Evolutionary conservation across 164 flowering plant genomes (phyloP), one percentile per base, ranked within the genome.

Genomic region (Tetracentron sinense): DNA sequence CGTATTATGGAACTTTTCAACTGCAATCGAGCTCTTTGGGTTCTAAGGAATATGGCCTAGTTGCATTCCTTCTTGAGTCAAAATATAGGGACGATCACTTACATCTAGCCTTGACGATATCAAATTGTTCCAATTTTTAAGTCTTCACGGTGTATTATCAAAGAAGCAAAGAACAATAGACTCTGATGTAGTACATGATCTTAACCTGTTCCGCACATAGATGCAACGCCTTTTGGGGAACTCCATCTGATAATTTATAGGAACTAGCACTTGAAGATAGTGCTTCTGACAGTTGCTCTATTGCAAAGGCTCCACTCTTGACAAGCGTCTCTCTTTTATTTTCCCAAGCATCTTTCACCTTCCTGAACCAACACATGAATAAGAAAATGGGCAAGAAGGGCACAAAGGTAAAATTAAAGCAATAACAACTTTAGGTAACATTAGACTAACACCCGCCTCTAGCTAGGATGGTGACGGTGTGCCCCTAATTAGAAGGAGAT

Each of bases 291-390:
- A 93, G 78, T 66, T 93, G 92, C 54, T 93, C 85, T 49, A 93
- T 90, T 7, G 91, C 92, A 83, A 75, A 82, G 48, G 85, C 54
- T 42, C 94, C 98, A 78, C 96, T 87, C 65, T 85, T 78, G 53
- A 85, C 74, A 61, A 93, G 88, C 49, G 61, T 68, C 23, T 86
- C 96, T 65, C 82, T 77, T 67, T 87, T 87, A 42, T 59, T 81
- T 30, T 90, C 87, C 98, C 98, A 93, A 50, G 96, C 94, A 54
- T 87, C 89, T 62, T 86, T 90, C 68, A 93, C 97, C 72, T 83
- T 90, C 75, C 96, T 93, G 75, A 28, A 60, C 48, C 26, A 63
- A 35, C 38, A 56, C 5, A 25, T 35, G 23, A 48, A 56, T n/a
- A 47, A 47, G n/a, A 54, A 15, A 21, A 64, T 17, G 47, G 11